These are phyloP conservation scores for Kodamaea jinghongensis DNA, from an alignment of 805 yeast species.

Conservation along the genomic window DNA sequence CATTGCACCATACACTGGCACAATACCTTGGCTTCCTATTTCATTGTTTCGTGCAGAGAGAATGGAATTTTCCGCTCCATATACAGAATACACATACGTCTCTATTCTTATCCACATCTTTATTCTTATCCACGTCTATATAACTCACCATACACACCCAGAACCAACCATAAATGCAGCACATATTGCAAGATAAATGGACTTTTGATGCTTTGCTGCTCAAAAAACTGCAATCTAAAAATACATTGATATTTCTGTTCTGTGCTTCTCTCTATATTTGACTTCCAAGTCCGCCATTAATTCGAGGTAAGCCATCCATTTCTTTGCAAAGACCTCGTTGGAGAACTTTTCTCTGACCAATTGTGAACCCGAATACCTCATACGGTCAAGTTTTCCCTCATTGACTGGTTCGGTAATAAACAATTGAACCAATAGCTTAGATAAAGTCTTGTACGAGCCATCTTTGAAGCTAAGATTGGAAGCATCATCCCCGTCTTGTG, in stretches of 20 bases:
- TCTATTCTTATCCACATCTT: no score
- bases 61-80: no score
- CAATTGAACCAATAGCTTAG: slow-evolving; percentile 46
- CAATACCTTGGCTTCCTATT: no score
- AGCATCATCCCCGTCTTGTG: slow-evolving; percentile 10
- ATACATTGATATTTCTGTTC: slow-evolving; percentile 1
- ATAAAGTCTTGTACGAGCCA: slow-evolving; percentile 41
- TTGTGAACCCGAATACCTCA: slow-evolving; percentile 46
- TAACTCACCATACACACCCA: no score
- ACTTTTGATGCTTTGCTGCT: no score
- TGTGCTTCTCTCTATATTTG: slow-evolving; percentile 22
- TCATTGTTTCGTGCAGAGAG: no score
- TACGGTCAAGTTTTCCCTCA: slow-evolving; percentile 33
- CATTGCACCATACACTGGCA: no score
- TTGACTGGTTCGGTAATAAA: slow-evolving; percentile 32
- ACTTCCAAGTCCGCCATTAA: slow-evolving; percentile 22
- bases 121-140: no score
- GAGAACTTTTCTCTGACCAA: slow-evolving; percentile 56
- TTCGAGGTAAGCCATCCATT: slow-evolving; percentile 45
- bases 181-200: no score
- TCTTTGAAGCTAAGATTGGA: slow-evolving; percentile 2
- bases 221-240: slow-evolving; percentile 1
- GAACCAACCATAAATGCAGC: no score
- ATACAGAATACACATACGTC: no score
- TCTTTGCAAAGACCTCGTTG: slow-evolving; percentile 51